Evolutionary conservation across 768 basidiomycete species (phyloP), one percentile per base, ranked within the genome.

Genomic region (Suillus tomentosus): DNA sequence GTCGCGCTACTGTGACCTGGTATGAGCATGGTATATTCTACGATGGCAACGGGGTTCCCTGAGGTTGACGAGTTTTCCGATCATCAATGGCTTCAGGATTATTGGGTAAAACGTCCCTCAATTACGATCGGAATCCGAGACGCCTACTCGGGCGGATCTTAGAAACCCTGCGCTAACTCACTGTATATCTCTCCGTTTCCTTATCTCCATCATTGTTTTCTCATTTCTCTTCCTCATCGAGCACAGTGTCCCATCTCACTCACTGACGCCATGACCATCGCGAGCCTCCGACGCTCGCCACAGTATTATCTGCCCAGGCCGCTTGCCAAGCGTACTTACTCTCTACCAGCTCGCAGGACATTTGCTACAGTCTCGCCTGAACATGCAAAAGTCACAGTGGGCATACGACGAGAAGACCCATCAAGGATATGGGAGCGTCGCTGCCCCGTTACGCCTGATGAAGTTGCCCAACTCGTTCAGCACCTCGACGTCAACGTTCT

Each of bases 381-480:
- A 10, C 53, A 72, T n/a, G 64, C 68, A 27, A 74, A 71, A 61
- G 75, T 82, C 22, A 81, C 78, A 24, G 66, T 90, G 15, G 88
- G 88, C 22, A 81, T 90, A 31, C 79, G 92, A 19, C 85, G 89
- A 45, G 95, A 97, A 74, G 91, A 96, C 71, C 88, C 91, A 0
- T 67, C 76, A 37, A 80, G 95, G 60, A 85, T 92, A 62, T 97
- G 94, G 94, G 95, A 96, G 73, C 83, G 95, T 10, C 83, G 95
- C 19, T 87, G 84, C 37, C 94, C 95, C 3, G 79, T 97, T 53
- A 92, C 91, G 0, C 95, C 95, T 0, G 83, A 84, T 5, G 87
- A 84, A 7, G 89, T 96, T 37, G 74, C 84, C 50, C 75, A 83
- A 6, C 81, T 96, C 9, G 80, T 92, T 5, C 73, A 76, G 10